Evolutionary conservation across 148 eudicot genomes (phyloP).

Genomic region (Euryodendron excelsum): DNA sequence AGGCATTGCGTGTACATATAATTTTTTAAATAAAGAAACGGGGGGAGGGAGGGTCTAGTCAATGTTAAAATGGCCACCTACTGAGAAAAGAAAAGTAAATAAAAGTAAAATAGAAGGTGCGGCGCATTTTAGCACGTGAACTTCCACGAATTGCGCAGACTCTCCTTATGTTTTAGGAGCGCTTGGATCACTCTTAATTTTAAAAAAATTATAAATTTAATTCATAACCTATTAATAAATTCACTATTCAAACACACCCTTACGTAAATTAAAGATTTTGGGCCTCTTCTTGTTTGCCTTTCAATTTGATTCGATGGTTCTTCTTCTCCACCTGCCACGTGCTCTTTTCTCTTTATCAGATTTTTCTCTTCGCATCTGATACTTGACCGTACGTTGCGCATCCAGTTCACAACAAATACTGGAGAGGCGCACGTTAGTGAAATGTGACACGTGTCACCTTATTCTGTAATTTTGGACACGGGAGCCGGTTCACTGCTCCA

Average conservation of each 20-base stretch:
- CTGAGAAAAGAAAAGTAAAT: not conserved
- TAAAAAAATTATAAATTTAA: too few relatives aligned
- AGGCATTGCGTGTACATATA: not conserved
- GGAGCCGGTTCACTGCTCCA: too few relatives aligned
- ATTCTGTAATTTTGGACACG: too few relatives aligned
- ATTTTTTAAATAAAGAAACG: not conserved
- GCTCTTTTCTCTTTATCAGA: not conserved
- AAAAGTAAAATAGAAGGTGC: constrained; percentile 19
- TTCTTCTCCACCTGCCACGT: too few relatives aligned
- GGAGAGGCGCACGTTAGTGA: constrained; percentile 4
- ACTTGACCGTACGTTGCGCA: constrained; percentile 19
- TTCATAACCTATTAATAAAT: too few relatives aligned
- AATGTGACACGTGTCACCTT: constrained; percentile 3
- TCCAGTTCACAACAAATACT: constrained; percentile 13
- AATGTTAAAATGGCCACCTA: too few relatives aligned
- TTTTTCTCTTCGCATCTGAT: constrained; percentile 9
- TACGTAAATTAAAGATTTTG: too few relatives aligned
- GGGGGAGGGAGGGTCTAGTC: not conserved
- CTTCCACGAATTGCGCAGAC: constrained; percentile 5
- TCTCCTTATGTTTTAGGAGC: too few relatives aligned
- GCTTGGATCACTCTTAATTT: too few relatives aligned
- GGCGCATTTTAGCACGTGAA: constrained; percentile 53
- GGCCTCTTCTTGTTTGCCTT: not conserved
- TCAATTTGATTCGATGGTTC: not conserved
- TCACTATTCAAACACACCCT: too few relatives aligned